phyloP scores from a whole-genome alignment of 768 basidiomycete species.

The Tricholoma flavovirens region DNA sequence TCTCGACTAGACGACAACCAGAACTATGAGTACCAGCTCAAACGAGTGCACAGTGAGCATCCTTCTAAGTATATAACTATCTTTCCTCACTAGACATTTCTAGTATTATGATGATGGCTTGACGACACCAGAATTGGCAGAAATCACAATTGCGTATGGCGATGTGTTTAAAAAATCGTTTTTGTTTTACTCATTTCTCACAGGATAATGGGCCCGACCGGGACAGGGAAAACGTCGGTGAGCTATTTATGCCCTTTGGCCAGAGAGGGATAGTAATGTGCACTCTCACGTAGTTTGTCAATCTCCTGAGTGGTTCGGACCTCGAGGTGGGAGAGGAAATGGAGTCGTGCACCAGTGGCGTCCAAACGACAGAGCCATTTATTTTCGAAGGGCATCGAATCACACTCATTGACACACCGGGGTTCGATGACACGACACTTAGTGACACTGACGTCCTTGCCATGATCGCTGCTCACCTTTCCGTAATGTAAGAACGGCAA shows the following conservation, averaged over 20 bases:
- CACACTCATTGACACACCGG: slow-evolving; percentile 53
- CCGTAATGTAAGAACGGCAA: slow-evolving; percentile 22
- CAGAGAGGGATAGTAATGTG: neutral
- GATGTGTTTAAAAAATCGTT: neutral
- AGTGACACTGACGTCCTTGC: slow-evolving; percentile 44
- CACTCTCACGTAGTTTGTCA: slow-evolving; percentile 40
- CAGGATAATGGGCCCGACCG: slow-evolving; percentile 35
- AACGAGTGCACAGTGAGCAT: neutral
- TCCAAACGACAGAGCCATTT: slow-evolving; percentile 39
- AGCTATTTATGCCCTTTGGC: neutral
- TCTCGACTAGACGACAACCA: neutral
- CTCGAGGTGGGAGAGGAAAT: slow-evolving; percentile 40
- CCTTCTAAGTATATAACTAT: neutral
- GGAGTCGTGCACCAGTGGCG: slow-evolving; percentile 45
- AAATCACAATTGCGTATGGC: slow-evolving; percentile 11
- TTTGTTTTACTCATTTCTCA: neutral
- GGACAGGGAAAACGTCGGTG: slow-evolving; percentile 34
- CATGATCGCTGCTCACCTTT: slow-evolving; percentile 41
- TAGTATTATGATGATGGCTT: neutral
- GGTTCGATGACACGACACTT: slow-evolving; percentile 49
- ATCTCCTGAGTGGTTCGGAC: slow-evolving; percentile 43
- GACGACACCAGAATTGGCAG: slow-evolving; percentile 7
- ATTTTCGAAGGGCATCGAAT: slow-evolving; percentile 35
- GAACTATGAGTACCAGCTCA: neutral
- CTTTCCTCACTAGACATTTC: neutral